Percentiles rank a stretch among this genome's conserved stretches.
Evolutionary conservation across 345 rosid species (phyloP).

Genomic region (Murraya koenigii): DNA sequence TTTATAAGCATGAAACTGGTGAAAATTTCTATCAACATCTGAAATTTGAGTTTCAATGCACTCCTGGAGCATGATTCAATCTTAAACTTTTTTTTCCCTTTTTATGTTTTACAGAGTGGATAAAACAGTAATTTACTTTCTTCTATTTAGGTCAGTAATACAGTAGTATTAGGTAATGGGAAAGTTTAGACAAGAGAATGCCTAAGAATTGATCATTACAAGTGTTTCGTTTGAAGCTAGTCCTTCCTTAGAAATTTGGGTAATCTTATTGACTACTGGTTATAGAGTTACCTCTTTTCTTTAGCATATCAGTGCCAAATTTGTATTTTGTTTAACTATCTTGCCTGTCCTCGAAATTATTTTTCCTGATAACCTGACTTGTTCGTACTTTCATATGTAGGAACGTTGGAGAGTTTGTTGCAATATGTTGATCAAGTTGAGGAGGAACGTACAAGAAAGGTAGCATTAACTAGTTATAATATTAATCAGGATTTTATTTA

Average conservation of each 20-base stretch:
- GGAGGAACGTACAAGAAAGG: conserved; percentile 63
- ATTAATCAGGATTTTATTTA: neutral
- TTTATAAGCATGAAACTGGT: neutral
- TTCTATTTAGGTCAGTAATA: neutral
- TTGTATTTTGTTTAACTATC: conserved; percentile 1
- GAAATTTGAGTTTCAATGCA: neutral
- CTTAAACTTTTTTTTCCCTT: neutral
- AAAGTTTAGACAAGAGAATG: neutral
- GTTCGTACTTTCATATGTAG: conserved; percentile 32
- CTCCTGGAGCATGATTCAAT: neutral
- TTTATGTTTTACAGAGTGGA: neutral
- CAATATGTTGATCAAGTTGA: conserved; percentile 64
- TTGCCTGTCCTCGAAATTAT: neutral
- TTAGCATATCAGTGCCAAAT: neutral
- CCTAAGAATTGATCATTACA: neutral
- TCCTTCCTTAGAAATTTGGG: neutral
- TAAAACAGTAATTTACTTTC: neutral
- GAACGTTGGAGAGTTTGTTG: conserved; percentile 73
- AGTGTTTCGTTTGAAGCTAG: neutral
- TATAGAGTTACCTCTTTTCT: neutral
- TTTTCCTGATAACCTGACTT: conserved; percentile 1
- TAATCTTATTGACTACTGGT: neutral
- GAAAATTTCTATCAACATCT: neutral
- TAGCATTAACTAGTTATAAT: conserved; percentile 19
- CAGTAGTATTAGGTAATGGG: neutral